These are phyloP conservation scores for Escovopsis weberi DNA, from an alignment of 2,329 filamentous ascomycete species.

Conservation along the genomic window DNA sequence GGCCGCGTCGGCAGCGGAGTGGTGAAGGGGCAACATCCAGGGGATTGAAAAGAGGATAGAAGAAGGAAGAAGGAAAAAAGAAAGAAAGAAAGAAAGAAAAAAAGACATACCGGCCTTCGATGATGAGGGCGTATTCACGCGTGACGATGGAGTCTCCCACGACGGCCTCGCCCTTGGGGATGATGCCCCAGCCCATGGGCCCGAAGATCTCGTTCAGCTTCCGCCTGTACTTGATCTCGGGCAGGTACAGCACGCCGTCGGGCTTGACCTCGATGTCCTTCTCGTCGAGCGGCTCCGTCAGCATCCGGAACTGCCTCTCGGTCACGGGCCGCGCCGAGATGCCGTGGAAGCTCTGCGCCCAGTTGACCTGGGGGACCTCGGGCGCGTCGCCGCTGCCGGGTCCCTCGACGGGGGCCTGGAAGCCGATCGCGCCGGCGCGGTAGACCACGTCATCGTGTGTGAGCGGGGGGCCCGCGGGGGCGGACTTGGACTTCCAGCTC, in stretches of 20 bases:
- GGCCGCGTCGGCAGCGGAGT: no score
- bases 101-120: slow-evolving; percentile 64
- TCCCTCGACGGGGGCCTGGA: slow-evolving; percentile 4
- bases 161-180: slow-evolving; percentile 71
- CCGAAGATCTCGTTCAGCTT: slow-evolving; percentile 87
- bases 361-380: slow-evolving; percentile 39
- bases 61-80: background rate
- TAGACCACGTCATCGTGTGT: slow-evolving; percentile 4
- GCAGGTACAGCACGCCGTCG: slow-evolving; percentile 89
- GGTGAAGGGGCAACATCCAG: slow-evolving; percentile 1
- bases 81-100: slow-evolving; percentile 1
- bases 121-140: slow-evolving; percentile 84
- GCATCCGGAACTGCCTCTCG: slow-evolving; percentile 50
- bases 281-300: slow-evolving; percentile 51
- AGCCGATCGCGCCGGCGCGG: slow-evolving; percentile 8
- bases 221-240: slow-evolving; percentile 93
- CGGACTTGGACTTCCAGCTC: background rate
- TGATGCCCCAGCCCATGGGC: slow-evolving; percentile 88
- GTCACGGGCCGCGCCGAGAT: slow-evolving; percentile 58
- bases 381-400: background rate
- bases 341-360: slow-evolving; percentile 73
- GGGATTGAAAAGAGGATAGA: no score
- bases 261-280: slow-evolving; percentile 93
- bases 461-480: background rate
- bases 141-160: slow-evolving; percentile 72